Evolutionary conservation across 1,284 basidiomycete genomes (phyloP), one percentile per base, ranked within the genome.

Genomic region (Coniferiporia weirii): DNA sequence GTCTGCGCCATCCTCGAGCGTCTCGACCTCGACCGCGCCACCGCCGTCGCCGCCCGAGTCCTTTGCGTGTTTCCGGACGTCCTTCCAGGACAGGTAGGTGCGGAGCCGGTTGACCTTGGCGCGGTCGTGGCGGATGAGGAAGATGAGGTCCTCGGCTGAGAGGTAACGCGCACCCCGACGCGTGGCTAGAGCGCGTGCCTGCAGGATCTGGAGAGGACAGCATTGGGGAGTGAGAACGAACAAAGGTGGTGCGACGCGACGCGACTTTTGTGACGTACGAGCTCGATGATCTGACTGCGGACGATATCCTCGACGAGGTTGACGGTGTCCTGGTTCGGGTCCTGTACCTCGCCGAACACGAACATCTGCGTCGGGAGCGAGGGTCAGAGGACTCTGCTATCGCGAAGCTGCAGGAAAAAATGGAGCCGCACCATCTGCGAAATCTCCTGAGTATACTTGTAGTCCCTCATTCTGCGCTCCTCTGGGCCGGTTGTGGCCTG

Each of bases 51-150:
- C 89, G 54, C 87, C 87, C 9, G 82, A 86, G 65, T 97, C 93
- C 68, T 97, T 97, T 6, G 94, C 94, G 65, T 94, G 91, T 69
- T 97, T 97, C 15, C 96, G 83, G 6, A 98, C 95, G 65, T 98
- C 96, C 69, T 97, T 98, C 95, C 96, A 99, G 0, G 91, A 92
- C n/a, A 99, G 81, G 69, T 98, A 98, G 9, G 93, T 97, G 27
- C 93, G 76, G 17, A 98, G 76, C 22, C 96, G 80, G 71, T 98
- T 97, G 61, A 98, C 93, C 72, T 98, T 97, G 19, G 90, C 92
- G 62, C 93, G 79, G 73, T 98, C 96, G 68, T 97, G 91, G 8
- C 96, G 87, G 68, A 98, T 95, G 65, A 98, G 84, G 67, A 98
- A 98, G 66, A 99, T 94, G 59, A 98, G 84, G 72, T 99, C 96